phyloP scores from a whole-genome alignment of 768 basidiomycete genomes.

The Tricholoma matsutake region DNA sequence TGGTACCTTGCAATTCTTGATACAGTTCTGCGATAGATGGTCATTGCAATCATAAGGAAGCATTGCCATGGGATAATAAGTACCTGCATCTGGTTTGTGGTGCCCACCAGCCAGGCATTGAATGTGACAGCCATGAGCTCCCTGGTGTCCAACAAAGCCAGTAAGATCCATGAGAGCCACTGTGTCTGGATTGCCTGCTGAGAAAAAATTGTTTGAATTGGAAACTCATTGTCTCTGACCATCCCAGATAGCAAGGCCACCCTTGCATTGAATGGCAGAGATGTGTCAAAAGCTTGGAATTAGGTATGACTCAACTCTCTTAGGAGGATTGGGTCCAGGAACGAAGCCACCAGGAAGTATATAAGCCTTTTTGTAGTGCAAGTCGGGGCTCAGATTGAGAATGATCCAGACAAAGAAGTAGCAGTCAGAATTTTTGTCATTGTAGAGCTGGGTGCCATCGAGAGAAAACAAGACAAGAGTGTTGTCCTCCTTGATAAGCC shows the following conservation, averaged over 20 bases:
- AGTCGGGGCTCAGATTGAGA: background rate
- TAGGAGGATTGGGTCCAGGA: too few species aligned
- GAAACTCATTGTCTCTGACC: background rate
- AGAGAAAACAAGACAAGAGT: too few species aligned
- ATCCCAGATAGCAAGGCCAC: too few species aligned
- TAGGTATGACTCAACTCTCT: too few species aligned
- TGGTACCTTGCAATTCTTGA: background rate
- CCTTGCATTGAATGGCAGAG: background rate
- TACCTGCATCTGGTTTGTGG: background rate
- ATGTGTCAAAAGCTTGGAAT: background rate
- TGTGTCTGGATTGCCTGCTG: background rate
- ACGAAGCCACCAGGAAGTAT: background rate
- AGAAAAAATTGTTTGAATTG: background rate
- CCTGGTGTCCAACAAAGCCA: background rate
- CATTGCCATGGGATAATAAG: background rate
- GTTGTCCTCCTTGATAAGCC: too few species aligned
- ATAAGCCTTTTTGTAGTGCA: background rate
- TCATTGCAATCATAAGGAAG: background rate
- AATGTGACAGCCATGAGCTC: background rate
- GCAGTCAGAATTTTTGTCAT: too few species aligned
- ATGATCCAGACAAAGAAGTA: too few species aligned
- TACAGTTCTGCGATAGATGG: background rate
- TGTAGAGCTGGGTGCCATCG: too few species aligned
- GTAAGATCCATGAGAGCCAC: background rate
- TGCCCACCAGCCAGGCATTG: too few species aligned